These are phyloP conservation scores for Tolypocladium capitatum DNA, from an alignment of 2,329 filamentous ascomycete species.

Conservation along the genomic window DNA sequence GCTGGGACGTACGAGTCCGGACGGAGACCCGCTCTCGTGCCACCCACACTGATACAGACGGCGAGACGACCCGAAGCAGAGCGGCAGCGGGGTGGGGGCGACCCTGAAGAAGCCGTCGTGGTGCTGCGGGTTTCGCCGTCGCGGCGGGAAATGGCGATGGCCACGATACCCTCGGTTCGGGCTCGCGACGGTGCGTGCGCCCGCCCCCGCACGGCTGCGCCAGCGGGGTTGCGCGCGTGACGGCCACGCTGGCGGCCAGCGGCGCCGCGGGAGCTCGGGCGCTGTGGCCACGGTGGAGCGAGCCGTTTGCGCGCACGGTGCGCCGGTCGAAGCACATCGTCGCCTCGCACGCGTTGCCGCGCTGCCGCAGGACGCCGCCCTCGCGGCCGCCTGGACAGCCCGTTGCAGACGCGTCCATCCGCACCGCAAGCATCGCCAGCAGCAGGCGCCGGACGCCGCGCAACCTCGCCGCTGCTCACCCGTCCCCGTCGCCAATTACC, in stretches of 20 bases:
- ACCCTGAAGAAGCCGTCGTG: neutral
- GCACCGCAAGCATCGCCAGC: neutral
- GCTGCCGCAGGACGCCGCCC: too few species aligned
- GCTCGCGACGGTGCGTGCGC: neutral
- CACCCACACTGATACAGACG: neutral
- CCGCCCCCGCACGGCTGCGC: neutral
- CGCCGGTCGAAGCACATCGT: neutral
- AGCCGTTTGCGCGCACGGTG: neutral
- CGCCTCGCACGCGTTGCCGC: too few species aligned
- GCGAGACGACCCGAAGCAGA: neutral
- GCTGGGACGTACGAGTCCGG: neutral
- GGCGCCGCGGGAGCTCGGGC: neutral
- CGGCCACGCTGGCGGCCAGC: neutral
- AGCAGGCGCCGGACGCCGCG: too few species aligned
- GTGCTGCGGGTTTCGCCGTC: neutral
- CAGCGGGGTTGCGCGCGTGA: neutral
- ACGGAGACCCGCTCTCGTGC: neutral
- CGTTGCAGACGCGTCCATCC: neutral
- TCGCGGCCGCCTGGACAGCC: too few species aligned
- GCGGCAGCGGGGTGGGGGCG: constrained; percentile 1
- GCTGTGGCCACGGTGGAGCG: neutral
- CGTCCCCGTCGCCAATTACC: neutral
- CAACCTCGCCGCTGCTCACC: neutral
- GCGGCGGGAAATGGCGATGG: too few species aligned
- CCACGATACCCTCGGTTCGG: too few species aligned